A percentile compares a stretch with the other conserved stretches of the same genome.
phyloP scores from a whole-genome alignment of 2,329 filamentous ascomycete genomes.

The Exophiala alcalophila region DNA sequence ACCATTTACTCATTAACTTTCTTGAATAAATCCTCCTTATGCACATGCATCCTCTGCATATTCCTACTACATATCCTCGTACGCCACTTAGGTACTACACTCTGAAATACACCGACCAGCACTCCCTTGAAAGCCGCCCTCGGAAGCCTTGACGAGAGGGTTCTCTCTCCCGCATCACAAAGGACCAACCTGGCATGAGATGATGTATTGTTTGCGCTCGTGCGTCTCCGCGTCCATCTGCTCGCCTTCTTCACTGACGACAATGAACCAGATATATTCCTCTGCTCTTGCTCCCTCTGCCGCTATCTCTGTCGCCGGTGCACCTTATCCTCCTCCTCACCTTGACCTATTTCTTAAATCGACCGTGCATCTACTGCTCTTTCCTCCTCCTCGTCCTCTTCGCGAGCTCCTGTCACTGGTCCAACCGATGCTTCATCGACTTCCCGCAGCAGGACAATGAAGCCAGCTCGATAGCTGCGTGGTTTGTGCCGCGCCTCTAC shows the following conservation, averaged over 20 bases:
- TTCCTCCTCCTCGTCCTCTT: slow-evolving; percentile 93
- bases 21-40: too few species aligned
- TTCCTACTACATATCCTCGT: not conserved
- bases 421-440: slow-evolving; percentile 88
- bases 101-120: not conserved
- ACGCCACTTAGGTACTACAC: not conserved
- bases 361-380: slow-evolving; percentile 96
- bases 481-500: slow-evolving; percentile 77
- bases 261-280: slow-evolving; percentile 67
- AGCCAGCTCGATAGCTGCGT: slow-evolving; percentile 40
- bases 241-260: not conserved
- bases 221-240: slow-evolving; percentile 36
- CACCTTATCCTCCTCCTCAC: slow-evolving; percentile 88
- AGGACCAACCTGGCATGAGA: slow-evolving; percentile 1
- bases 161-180: too few species aligned
- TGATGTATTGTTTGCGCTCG: slow-evolving; percentile 68
- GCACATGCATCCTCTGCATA: too few species aligned
- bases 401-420: slow-evolving; percentile 86
- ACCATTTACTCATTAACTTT: too few species aligned
- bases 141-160: slow-evolving; percentile 1
- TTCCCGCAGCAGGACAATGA: slow-evolving; percentile 55
- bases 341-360: slow-evolving; percentile 92
- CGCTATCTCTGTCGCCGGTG: slow-evolving; percentile 66
- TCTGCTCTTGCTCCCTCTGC: slow-evolving; percentile 82
- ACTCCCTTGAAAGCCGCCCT: not conserved